Percentiles rank a stretch among this genome's conserved stretches.
Conservation (phyloP, 1,284 basidiomycete species). For the Cutaneotrichosporon daszewskae region DNA sequence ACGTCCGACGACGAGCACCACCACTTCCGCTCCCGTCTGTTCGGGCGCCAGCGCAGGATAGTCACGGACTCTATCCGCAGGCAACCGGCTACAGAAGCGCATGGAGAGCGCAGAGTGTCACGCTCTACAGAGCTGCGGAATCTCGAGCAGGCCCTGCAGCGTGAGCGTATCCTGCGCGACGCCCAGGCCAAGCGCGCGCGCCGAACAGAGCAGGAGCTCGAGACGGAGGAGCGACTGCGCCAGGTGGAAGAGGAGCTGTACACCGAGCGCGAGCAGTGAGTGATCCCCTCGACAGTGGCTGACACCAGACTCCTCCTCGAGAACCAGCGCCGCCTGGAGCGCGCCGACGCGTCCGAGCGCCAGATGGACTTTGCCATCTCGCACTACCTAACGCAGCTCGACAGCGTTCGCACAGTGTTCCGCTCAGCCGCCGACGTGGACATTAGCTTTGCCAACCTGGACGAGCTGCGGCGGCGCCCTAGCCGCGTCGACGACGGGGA, state of each 20-base stretch:
- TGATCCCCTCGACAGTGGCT: background rate
- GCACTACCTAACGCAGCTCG: slow-evolving; percentile 30
- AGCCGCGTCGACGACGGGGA: slow-evolving; percentile 3
- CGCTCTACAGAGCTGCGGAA: slow-evolving; percentile 1
- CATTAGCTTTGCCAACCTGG: slow-evolving; percentile 19
- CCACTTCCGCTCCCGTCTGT: too few relatives aligned
- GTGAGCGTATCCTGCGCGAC: background rate
- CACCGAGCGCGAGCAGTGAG: slow-evolving; percentile 8
- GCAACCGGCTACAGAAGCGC: too few relatives aligned
- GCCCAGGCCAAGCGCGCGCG: background rate
- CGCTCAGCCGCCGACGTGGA: slow-evolving; percentile 28
- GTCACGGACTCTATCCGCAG: too few relatives aligned
- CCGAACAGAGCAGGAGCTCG: slow-evolving; percentile 5
- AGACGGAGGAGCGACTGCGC: slow-evolving; percentile 2
- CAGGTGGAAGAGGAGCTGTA: slow-evolving; percentile 14
- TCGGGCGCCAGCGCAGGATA: too few relatives aligned
- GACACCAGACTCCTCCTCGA: slow-evolving; percentile 3
- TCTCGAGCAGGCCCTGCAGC: slow-evolving; percentile 1
- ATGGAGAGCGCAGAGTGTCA: background rate
- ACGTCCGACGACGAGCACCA: background rate
- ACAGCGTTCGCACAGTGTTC: slow-evolving; percentile 24
- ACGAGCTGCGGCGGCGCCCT: slow-evolving; percentile 1
- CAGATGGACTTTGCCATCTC: slow-evolving; percentile 24
- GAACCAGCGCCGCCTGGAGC: background rate
- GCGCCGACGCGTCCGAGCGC: background rate